Conservation (phyloP, 768 basidiomycete species). For the Collybia sp. region DNA sequence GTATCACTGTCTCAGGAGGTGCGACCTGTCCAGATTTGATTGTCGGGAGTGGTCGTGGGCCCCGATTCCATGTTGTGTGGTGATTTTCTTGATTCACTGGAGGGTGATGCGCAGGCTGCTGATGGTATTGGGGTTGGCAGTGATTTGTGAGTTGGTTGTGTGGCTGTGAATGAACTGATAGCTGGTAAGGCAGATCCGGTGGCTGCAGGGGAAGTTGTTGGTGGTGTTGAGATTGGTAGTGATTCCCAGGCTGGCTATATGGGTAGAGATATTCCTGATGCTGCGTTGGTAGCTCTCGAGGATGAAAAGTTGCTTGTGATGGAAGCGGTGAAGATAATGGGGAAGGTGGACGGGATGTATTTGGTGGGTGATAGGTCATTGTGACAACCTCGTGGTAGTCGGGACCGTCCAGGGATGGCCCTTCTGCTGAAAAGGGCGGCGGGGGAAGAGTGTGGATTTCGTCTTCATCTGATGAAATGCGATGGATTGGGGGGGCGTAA, state of each 20-base stretch:
- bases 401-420: conserved; percentile 32
- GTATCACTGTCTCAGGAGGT: not conserved
- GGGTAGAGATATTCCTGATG: conserved; percentile 4
- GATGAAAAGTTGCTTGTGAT: not conserved
- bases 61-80: not conserved
- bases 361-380: conserved; percentile 12
- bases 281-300: conserved; percentile 1
- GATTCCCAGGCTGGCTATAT: conserved; percentile 1
- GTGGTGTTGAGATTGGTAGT: not conserved
- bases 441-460: conserved; percentile 25
- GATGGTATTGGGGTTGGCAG: not conserved
- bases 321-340: conserved; percentile 15
- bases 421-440: conserved; percentile 33
- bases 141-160: not conserved
- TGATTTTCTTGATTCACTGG: not conserved
- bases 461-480: conserved; percentile 11
- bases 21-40: not conserved
- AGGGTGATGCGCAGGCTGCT: not conserved
- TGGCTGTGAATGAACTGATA: too few relatives aligned
- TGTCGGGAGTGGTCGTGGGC: conserved; percentile 4
- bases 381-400: conserved; percentile 14
- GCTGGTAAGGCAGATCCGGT: not conserved
- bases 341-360: conserved; percentile 14
- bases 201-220: too few relatives aligned
- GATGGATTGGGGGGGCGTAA: conserved; percentile 1